Evolutionary conservation across 2,329 filamentous ascomycete species (phyloP), one percentile per base, ranked within the genome.

Genomic region (Aspergillus sp.): DNA sequence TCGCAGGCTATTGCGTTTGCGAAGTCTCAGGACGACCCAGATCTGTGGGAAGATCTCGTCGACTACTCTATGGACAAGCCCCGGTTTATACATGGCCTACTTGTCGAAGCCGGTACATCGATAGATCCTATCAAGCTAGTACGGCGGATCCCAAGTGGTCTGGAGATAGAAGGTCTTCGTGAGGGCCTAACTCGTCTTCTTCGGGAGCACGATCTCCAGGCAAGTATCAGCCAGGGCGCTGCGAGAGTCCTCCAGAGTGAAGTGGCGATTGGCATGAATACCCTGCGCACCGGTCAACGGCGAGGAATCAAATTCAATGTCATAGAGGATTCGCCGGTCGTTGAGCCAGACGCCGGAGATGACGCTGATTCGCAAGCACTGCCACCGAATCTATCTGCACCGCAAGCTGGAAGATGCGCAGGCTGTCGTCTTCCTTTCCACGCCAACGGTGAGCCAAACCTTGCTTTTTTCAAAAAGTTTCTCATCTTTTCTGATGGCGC

Each of bases 31-130:
- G 89, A 95, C 65, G 93, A 97, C 70, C 88, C 89, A 0, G 93
- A 97, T 69, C 84, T 99, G 0, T 99, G 95, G 95, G 91, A 97
- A 66, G 93, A 98, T 71, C 83, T 99, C 7, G 85, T 99, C 6
- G 88, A 94, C 69, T 98, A 98, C 76, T 94, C 91, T 63, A 98
- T 99, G 95, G 93, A 97, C 79, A 97, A 97, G 73, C 95, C 95
- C 0, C 87, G 87, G 46, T 99, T 99, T 79, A 98, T 99, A 68
- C 89, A 92, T 13, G 93, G 91, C 0, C 82, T 99, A 3, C 86
- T 99, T 0, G 92, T 97, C 71, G 92, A 98, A 79, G 94, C 97
- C 1, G 95, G 95, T 41, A 98, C 93, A 0, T 88, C 92, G 1
- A 95, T 99, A 71, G 89, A 98, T 71, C 95, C 95, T 0, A 94